Evolutionary conservation across 257 asterid species (phyloP).

Genomic region (Petunia axillaris): DNA sequence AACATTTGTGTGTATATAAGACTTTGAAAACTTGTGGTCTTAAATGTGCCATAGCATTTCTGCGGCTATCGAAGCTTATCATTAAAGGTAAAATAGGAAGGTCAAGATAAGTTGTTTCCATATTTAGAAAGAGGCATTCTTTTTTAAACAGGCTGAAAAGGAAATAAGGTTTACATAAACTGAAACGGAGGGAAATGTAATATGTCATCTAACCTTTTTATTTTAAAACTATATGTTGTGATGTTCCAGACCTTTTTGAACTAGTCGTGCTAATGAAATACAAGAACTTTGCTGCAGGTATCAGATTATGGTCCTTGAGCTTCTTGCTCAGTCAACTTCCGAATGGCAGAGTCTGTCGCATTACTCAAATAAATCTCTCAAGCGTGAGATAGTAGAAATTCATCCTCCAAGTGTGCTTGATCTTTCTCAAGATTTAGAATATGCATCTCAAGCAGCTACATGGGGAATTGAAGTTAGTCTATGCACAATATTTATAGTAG

Average conservation of each 20-base stretch:
- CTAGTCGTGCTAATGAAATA: neutral
- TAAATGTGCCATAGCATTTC: no score
- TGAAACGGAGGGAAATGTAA: neutral
- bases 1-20: no score
- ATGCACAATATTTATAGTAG: constrained; percentile 27
- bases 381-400: constrained; percentile 59
- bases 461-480: constrained; percentile 96
- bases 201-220: neutral
- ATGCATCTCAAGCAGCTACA: constrained; percentile 88
- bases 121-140: no score
- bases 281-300: constrained; percentile 52
- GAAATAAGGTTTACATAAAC: no score
- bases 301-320: constrained; percentile 78
- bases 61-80: no score
- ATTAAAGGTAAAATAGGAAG: no score
- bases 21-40: no score
- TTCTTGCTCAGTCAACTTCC: constrained; percentile 62
- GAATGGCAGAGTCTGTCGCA: constrained; percentile 58
- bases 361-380: constrained; percentile 47
- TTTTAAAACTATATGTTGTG: neutral
- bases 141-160: no score
- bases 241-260: neutral
- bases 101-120: no score
- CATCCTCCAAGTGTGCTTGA: constrained; percentile 86
- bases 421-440: constrained; percentile 79